Base-by-base conservation (phyloP, 2,329 filamentous ascomycete species). In the Xylariaceae sp. region DNA sequence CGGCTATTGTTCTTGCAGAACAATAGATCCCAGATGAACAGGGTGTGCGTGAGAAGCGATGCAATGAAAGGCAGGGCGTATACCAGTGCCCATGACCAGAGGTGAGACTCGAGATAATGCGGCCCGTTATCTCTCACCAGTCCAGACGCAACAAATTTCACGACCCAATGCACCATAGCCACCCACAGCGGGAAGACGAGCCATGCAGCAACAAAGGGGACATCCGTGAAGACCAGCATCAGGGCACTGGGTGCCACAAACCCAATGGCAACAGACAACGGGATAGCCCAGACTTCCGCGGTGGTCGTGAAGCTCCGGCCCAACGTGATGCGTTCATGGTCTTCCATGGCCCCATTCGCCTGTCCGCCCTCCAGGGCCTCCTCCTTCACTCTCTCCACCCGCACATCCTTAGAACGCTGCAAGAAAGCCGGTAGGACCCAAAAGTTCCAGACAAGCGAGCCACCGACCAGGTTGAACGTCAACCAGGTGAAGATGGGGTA, bases 201-300 rank as follows among this genome's bases (percentile, higher is more conserved):
- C 80, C 80, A 83, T n/a, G 75, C 57, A 5, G 72, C 64, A 37
- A 82, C 74, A 17, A 73, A 64, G 10, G 64, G 64, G 0, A 77
- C 73, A 0, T 73, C 64, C 53, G 73, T 72, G 52, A 75, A 63
- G n/a, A 73, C 64, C n/a, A 83, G 73, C 76, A 82, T 78, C 39
- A 77, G 60, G 3, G 76, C 45, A 0, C 78, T 77, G 0, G 80
- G 80, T 1, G 79, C 61, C 49, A 79, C 72, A 63, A 75, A 82
- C 39, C 80, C 80, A 8, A 80, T 51, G 0, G 75, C 73, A 0
- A 83, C 76, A 23, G 77, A 78, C 30, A 77, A 64, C 6, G 81
- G 80, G 17, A 83, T 81, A 30, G 84, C 84, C 58, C 85, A 76
- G 60, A 82, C 80, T 69, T 88, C 85, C 2, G 81, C 73, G 18